phyloP scores from a whole-genome alignment of 208 protist species.

The Crithidia mellificae region DNA sequence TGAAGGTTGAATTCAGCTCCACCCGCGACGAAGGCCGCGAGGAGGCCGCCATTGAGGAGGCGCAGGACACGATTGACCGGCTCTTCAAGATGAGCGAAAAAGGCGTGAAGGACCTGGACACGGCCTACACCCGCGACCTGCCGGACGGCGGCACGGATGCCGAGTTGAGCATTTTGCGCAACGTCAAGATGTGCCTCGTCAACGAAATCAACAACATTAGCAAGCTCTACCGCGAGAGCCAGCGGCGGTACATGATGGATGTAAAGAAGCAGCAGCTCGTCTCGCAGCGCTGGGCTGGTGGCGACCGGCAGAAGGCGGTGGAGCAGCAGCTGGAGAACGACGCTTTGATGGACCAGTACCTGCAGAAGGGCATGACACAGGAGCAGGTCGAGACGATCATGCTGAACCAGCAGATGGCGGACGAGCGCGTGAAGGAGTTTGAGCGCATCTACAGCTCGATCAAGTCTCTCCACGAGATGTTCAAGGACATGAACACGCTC shows the following conservation, averaged over 20 bases:
- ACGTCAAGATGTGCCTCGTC: constrained; percentile 92
- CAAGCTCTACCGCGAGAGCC: constrained; percentile 89
- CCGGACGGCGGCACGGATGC: constrained; percentile 85
- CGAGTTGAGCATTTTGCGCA: constrained; percentile 88
- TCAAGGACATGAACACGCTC: constrained; percentile 92
- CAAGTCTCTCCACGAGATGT: constrained; percentile 94
- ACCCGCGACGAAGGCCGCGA: constrained; percentile 77
- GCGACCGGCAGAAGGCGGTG: constrained; percentile 77
- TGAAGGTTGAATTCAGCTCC: constrained; percentile 91
- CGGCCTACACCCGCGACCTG: constrained; percentile 70
- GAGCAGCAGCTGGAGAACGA: constrained; percentile 89
- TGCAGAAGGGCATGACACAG: constrained; percentile 91
- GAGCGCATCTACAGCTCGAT: constrained; percentile 93
- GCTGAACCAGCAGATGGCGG: constrained; percentile 89
- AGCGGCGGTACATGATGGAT: constrained; percentile 91
- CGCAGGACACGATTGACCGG: constrained; percentile 80
- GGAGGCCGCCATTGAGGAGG: constrained; percentile 77
- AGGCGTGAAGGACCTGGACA: constrained; percentile 72
- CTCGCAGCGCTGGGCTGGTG: constrained; percentile 77
- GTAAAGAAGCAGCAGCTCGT: constrained; percentile 91
- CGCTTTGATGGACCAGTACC: constrained; percentile 87
- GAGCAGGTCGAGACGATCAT: constrained; percentile 93
- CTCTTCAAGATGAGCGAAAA: constrained; percentile 88
- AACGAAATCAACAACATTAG: constrained; percentile 87
- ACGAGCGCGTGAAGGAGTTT: constrained; percentile 93